Base-by-base conservation (phyloP, 2,329 filamentous ascomycete species). In the Talaromyces islandicus region DNA sequence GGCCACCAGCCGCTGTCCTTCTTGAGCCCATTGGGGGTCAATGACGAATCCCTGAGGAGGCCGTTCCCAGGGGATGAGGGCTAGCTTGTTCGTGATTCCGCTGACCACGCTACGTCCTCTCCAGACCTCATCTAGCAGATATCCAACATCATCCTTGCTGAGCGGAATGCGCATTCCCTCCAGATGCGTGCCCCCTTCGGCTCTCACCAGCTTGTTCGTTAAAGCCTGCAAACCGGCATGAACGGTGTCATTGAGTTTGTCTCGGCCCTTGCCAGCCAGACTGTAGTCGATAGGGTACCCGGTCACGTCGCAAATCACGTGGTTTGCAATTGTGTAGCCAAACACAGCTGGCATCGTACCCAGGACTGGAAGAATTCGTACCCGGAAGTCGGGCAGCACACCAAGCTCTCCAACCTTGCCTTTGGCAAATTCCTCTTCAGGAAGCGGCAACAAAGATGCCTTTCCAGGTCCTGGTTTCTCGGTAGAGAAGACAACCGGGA, bases 311-410 rank as follows among this genome's bases (percentile, higher is more conserved):
- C 96, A 83, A 65, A 99, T 93, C 62, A 97, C 86, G 71, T 97
- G 91, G 75, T 97, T 99, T 4, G 94, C 94, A 9, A 90, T 85
- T 0, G 89, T 90, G 59, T 97, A 89, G 9, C 94, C 94, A 73
- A 99, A 99, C 0, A 97, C 88, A 2, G 94, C 93, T 0, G 94
- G 94, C 92, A 99, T 97, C 0, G 94, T 99, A 0, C 94, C 94
- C 3, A 99, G 78, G 0, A 99, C 94, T 0, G 94, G 94, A 9
- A 99, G 77, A 60, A 99, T 99, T n/a, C 94, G 84, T 10, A 96
- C 91, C 25, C 94, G 84, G 74, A 99, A 99, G 71, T 96, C 92
- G 1, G 92, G 90, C 56, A 99, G 83, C 0, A 95, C 90, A 50
- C 92, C 90, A 0, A 97, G 81, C 65, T 97, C 92, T 27, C 89